These are phyloP conservation scores for Penicillium malachiteum DNA, from an alignment of 495 filamentous ascomycete species.

Conservation along the genomic window DNA sequence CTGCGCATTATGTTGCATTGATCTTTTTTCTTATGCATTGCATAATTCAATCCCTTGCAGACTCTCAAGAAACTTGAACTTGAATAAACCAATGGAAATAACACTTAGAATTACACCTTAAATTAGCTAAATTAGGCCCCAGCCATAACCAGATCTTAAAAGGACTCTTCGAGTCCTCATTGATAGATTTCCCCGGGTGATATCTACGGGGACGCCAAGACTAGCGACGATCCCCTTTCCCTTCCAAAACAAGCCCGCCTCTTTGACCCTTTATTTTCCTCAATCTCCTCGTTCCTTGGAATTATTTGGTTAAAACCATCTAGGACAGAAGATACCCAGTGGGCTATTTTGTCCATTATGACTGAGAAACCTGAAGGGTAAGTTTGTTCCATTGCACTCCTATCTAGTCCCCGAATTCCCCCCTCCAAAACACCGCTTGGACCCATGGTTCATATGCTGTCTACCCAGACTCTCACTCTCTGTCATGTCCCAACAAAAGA, in stretches of 20 bases:
- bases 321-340: background rate
- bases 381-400: conserved; percentile 7
- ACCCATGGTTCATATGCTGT: conserved; percentile 19
- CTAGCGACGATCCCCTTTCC: conserved; percentile 12
- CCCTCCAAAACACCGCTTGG: conserved; percentile 1
- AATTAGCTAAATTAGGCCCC: no score
- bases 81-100: no score
- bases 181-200: background rate
- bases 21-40: no score
- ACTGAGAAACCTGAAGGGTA: conserved; percentile 30
- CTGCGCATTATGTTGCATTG: background rate
- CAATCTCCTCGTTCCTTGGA: background rate
- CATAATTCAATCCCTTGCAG: no score
- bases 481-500: no score
- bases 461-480: no score
- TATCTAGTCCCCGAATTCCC: background rate
- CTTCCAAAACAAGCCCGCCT: conserved; percentile 6
- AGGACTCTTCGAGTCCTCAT: no score
- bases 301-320: background rate
- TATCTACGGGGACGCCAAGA: conserved; percentile 16
- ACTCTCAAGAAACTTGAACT: no score
- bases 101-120: background rate
- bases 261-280: background rate
- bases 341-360: conserved; percentile 11
- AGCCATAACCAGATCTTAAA: no score